These are phyloP conservation scores for Pseudohalonectria lignicola DNA, from an alignment of 2,329 filamentous ascomycete genomes.

Conservation along the genomic window DNA sequence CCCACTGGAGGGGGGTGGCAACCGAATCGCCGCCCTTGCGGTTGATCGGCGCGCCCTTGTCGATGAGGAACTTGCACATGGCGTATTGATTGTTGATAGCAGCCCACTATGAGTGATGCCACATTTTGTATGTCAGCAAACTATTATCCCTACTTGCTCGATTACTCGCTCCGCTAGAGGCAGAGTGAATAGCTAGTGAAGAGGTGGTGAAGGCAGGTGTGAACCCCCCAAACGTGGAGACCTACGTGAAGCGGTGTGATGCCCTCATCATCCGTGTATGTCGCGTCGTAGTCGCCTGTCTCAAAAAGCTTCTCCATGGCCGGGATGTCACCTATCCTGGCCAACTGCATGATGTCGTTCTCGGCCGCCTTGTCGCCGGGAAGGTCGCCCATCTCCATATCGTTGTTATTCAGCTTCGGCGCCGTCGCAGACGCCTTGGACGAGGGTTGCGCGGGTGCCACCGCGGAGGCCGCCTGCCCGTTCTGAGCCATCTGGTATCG, in stretches of 20 bases:
- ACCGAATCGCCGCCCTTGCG: slow-evolving; percentile 90
- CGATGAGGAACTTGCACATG: slow-evolving; percentile 91
- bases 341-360: slow-evolving; percentile 92
- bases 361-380: slow-evolving; percentile 33
- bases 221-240: too few species aligned
- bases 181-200: not conserved
- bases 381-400: slow-evolving; percentile 41
- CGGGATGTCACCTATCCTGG: slow-evolving; percentile 73
- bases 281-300: slow-evolving; percentile 68
- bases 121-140: too few species aligned
- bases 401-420: slow-evolving; percentile 45
- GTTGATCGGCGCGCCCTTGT: slow-evolving; percentile 78
- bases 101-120: slow-evolving; percentile 62
- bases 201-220: not conserved
- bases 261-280: slow-evolving; percentile 78
- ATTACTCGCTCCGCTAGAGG: too few species aligned
- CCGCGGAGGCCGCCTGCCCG: slow-evolving; percentile 19
- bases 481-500: slow-evolving; percentile 29
- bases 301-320: slow-evolving; percentile 88
- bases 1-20: slow-evolving; percentile 92
- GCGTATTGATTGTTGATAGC: slow-evolving; percentile 98
- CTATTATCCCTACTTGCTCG: too few species aligned
- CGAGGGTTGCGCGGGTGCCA: slow-evolving; percentile 36
- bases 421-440: slow-evolving; percentile 40
- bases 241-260: slow-evolving; percentile 91